These are phyloP conservation scores for Monocercomonoides exilis DNA, from an alignment of 78 protist species.

Conservation along the genomic window DNA sequence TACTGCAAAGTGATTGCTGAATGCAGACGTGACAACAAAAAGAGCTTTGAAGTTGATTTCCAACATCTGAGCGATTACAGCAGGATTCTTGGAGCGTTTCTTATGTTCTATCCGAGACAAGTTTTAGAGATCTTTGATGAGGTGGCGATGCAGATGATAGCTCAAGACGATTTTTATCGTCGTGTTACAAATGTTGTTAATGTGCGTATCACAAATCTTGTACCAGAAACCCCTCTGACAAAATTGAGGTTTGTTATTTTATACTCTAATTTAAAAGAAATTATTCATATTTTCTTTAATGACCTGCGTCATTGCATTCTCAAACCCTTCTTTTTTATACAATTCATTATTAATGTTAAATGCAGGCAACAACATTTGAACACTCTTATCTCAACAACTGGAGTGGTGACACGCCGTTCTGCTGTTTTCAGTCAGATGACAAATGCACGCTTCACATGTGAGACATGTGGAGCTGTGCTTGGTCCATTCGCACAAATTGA, in stretches of 20 bases:
- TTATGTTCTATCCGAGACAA: neutral
- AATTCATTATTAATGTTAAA: neutral
- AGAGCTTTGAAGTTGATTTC: neutral
- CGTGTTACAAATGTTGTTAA: conserved; percentile 29
- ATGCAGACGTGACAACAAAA: neutral
- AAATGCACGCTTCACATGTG: conserved; percentile 56
- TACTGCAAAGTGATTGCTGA: neutral
- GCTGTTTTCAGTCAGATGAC: conserved; percentile 85
- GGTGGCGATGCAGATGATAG: neutral
- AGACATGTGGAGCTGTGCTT: conserved; percentile 52
- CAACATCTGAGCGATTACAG: neutral
- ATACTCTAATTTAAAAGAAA: neutral
- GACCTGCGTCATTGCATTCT: neutral
- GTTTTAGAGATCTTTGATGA: conserved; percentile 4
- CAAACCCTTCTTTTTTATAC: neutral
- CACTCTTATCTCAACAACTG: conserved; percentile 62
- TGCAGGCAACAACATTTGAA: conserved; percentile 71
- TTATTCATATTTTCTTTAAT: neutral
- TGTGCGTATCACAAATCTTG: conserved; percentile 84
- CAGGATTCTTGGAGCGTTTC: neutral
- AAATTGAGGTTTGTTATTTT: conserved; percentile 52
- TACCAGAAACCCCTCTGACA: conserved; percentile 72
- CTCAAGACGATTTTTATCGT: neutral
- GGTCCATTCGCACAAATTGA: conserved; percentile 58
- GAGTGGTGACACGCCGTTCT: conserved; percentile 93